A percentile compares a stretch with the other conserved stretches of the same genome.
phyloP scores from a whole-genome alignment of 495 filamentous ascomycete genomes.

The Articulospora tetracladia region DNA sequence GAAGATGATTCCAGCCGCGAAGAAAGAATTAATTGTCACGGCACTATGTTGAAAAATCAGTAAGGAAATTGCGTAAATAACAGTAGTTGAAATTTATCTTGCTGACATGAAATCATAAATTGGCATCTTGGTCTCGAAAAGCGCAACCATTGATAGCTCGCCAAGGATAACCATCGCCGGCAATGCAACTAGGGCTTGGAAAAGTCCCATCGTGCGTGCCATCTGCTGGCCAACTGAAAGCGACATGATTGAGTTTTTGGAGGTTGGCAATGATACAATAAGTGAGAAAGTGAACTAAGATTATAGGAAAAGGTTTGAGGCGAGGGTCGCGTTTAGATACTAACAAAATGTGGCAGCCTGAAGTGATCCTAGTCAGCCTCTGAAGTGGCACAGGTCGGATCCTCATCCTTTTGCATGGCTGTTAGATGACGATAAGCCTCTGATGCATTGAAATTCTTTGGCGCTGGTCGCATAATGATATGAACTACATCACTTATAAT shows the following conservation, averaged over 20 bases:
- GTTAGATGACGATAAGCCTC: too few relatives aligned
- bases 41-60: background rate
- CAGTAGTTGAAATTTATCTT: background rate
- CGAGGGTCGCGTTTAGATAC: too few relatives aligned
- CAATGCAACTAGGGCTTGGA: conserved; percentile 16
- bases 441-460: too few relatives aligned
- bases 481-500: too few relatives aligned
- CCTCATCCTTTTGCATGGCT: too few relatives aligned
- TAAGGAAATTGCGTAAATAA: background rate
- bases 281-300: background rate
- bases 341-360: too few relatives aligned
- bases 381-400: too few relatives aligned
- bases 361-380: too few relatives aligned
- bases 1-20: conserved; percentile 23
- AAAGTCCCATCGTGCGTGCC: conserved; percentile 12
- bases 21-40: conserved; percentile 10
- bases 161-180: conserved; percentile 4
- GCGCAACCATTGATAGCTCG: background rate
- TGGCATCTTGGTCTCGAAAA: background rate
- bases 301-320: too few relatives aligned
- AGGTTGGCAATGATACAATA: background rate
- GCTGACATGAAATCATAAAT: conserved; percentile 16
- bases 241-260: conserved; percentile 4
- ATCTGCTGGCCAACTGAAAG: conserved; percentile 6
- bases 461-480: too few relatives aligned